Base-by-base conservation (phyloP, 2,329 filamentous ascomycete genomes). In the Zelopaecilomyces penicillatus region DNA sequence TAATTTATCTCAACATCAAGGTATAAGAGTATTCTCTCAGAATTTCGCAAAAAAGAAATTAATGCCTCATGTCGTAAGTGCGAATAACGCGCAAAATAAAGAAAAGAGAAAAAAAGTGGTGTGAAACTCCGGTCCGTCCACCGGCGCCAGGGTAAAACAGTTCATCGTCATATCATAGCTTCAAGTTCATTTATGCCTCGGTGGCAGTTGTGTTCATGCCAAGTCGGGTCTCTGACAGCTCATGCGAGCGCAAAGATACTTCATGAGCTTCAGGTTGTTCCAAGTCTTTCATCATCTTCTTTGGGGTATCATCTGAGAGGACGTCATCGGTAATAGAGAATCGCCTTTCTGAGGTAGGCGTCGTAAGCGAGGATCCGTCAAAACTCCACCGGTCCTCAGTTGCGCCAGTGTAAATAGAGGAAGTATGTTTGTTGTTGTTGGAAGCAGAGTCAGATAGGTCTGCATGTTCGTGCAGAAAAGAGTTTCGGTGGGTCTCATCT, bases 331-430 rank as follows among this genome's bases (percentile, higher is more conserved):
- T 49, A 8, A 61, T 51, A 3, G 64, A 65, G 33, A 53, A 59
- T 7, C 57, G 57, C 30, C 60, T 60, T 34, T 67, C 65, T 26
- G 64, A 67, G 3, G 62, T 67, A 2, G 65, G 63, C 2, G 65
- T 67, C 30, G 64, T 65, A 11, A 65, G 50, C 6, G 61, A 63
- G 7, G 65, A 64, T 28, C 62, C 58, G 33, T 66, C 62, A 19
- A 62, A 53, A 50, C 65, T 67, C 57, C 59, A 66, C 37, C 58
- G 57, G 33, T 65, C 62, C 29, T 65, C 64, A 2, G 58, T 65
- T 5, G 52, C 56, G n/a, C 64, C 61, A 9, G 64, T 66, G 43
- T 60, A 66, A 30, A 66, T 56, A 5, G 65, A 67, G 11, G 64
- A 66, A 6, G 59, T 60, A 50, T 64, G 63, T 47, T 65, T 66